These are phyloP conservation scores for Crithidia bombi DNA, from an alignment of 208 protist genomes.

Conservation along the genomic window DNA sequence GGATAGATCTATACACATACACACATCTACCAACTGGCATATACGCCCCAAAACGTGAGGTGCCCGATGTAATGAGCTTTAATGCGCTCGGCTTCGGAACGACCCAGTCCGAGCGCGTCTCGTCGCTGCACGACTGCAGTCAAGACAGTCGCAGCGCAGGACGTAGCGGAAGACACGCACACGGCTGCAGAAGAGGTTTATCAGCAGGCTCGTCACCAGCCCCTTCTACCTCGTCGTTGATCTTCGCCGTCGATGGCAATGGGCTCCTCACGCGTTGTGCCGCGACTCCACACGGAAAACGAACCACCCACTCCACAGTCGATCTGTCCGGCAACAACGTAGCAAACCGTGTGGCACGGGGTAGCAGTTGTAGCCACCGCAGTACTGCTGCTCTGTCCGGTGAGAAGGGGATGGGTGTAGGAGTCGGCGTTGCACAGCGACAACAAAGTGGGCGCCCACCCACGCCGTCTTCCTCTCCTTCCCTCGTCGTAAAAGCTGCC, in stretches of 20 bases:
- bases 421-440: neutral
- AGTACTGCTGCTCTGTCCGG: no score
- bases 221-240: neutral
- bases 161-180: neutral
- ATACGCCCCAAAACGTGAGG: no score
- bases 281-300: neutral
- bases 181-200: neutral
- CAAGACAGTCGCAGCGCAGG: neutral
- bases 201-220: neutral
- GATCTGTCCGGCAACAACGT: neutral
- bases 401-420: neutral
- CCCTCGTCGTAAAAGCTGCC: neutral
- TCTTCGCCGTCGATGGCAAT: slow-evolving; percentile 9
- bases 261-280: neutral
- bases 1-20: no score
- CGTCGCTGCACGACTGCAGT: neutral
- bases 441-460: neutral
- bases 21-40: no score
- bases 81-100: neutral
- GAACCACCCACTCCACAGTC: neutral
- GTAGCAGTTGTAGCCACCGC: neutral
- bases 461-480: neutral
- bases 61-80: slow-evolving; percentile 14
- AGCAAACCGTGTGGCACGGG: neutral
- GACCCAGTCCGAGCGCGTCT: neutral